Base-by-base conservation (phyloP, 305 asterid genomes). In the Solanum aculeatissimum region DNA sequence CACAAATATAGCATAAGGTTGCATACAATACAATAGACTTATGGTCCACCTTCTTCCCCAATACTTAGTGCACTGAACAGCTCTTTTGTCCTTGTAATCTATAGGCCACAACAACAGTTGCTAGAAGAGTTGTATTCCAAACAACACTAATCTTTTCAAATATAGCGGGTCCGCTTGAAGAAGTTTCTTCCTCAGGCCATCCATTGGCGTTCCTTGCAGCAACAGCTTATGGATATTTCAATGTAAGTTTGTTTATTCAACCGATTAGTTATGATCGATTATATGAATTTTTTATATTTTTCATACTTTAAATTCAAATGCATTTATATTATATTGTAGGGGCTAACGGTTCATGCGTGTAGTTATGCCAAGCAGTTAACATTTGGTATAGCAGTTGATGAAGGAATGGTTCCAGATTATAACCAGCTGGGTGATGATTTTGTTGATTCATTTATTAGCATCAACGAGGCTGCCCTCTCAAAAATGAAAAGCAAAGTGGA, bases 371-470 rank as follows among this genome's bases (percentile, higher is more conserved):
- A 88, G 47, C 91, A 90, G 90, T 83, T 94, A 42, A 85, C 90
- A 0, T 86, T 94, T 11, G 87, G 87, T 7, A 29, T 94, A 8
- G 91, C 89, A 0, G 93, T 89, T n/a, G 94, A 94, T 68, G 97
- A 93, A 82, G 88, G 88, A n/a, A 69, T 89, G 19, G 86, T 93
- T 65, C 94, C 95, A 21, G 88, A 92, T 81, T 94, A 95, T 70
- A 88, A 87, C 69, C 88, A 85, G 72, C 88, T 94, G 2, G 90
- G 91, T 25, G 89, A 91, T 87, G 93, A 92, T 83, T 72, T 94
- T 29, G 84, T 60, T 23, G 81, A 81, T 15, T 91, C 93, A 69
- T 89, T 92, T 7, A 38, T 83, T 40, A 87, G 57, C 55, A 87
- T 92, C 1, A 90, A 91, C 70, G 91, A 89, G 42, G 89, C 92